These are phyloP conservation scores for Tolypocladium inflatum DNA, from an alignment of 2,329 filamentous ascomycete species.

Conservation along the genomic window DNA sequence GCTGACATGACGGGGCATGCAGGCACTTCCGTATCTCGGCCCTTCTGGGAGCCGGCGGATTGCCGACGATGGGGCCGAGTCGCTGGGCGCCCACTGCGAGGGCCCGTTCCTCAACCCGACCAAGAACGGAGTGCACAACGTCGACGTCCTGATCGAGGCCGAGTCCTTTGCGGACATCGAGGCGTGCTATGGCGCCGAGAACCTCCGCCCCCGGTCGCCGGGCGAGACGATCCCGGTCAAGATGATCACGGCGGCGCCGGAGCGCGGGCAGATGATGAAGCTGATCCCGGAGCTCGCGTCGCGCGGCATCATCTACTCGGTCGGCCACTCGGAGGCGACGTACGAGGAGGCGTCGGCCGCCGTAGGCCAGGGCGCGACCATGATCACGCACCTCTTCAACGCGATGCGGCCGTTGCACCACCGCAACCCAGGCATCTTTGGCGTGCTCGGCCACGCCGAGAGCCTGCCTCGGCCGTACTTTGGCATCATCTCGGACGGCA, in stretches of 20 bases:
- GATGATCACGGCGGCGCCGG: constrained; percentile 81
- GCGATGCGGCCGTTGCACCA: constrained; percentile 87
- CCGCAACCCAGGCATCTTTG: constrained; percentile 84
- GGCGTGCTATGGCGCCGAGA: constrained; percentile 61
- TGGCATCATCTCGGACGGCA: constrained; percentile 83
- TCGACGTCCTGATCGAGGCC: constrained; percentile 58
- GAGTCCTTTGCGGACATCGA: constrained; percentile 56
- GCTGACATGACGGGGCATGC: background rate
- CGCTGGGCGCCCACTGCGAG: constrained; percentile 82
- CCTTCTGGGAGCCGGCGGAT: constrained; percentile 54
- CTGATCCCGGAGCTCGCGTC: constrained; percentile 58
- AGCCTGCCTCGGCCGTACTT: constrained; percentile 60
- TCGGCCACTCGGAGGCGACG: constrained; percentile 80
- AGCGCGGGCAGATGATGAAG: constrained; percentile 59
- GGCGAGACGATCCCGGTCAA: constrained; percentile 45
- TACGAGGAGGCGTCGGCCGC: constrained; percentile 72
- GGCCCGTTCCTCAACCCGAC: constrained; percentile 76
- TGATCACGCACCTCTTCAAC: constrained; percentile 93
- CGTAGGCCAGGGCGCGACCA: constrained; percentile 65
- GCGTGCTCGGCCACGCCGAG: constrained; percentile 63
- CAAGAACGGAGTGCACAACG: constrained; percentile 81
- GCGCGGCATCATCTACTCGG: constrained; percentile 63
- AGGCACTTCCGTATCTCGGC: constrained; percentile 66
- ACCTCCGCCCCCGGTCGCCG: constrained; percentile 39
- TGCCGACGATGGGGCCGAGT: constrained; percentile 67